These are phyloP conservation scores for Leccinum ochraceum DNA, from an alignment of 768 basidiomycete species.

Conservation along the genomic window DNA sequence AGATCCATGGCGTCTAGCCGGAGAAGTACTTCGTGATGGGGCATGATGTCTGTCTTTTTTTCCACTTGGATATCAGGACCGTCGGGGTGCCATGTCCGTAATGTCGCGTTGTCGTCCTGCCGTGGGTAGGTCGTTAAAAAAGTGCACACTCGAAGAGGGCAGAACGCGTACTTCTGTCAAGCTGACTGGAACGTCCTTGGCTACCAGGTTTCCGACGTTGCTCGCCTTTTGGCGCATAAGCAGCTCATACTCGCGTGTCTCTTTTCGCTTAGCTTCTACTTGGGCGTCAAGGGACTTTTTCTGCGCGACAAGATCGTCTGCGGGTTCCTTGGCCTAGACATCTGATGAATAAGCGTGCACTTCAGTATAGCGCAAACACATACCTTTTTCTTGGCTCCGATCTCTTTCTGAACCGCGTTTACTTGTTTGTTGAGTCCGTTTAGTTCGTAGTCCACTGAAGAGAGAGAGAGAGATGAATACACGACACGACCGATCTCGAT, in stretches of 20 bases:
- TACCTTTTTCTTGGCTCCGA: conserved; percentile 92
- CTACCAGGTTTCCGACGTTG: conserved; percentile 91
- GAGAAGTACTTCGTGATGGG: conserved; percentile 97
- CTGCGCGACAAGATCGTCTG: conserved; percentile 80
- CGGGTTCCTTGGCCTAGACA: conserved; percentile 83
- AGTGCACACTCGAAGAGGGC: background rate
- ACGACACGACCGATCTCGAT: background rate
- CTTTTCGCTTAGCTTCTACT: conserved; percentile 73
- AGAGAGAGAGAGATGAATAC: background rate
- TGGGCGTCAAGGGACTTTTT: conserved; percentile 87
- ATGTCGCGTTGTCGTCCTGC: conserved; percentile 87
- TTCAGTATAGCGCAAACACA: background rate
- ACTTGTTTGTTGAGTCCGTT: conserved; percentile 78
- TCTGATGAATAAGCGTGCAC: background rate
- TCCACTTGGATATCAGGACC: conserved; percentile 73
- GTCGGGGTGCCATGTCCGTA: conserved; percentile 85
- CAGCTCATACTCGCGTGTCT: conserved; percentile 72
- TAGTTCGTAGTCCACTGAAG: conserved; percentile 82
- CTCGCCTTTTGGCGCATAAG: conserved; percentile 80
- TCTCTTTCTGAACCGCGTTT: conserved; percentile 93
- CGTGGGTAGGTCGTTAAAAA: background rate
- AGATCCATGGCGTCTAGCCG: conserved; percentile 95
- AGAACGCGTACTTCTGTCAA: conserved; percentile 67
- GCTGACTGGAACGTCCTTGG: conserved; percentile 82
- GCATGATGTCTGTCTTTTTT: conserved; percentile 74